Conservation (phyloP, 495 filamentous ascomycete species). For the Penicillium paradoxum region DNA sequence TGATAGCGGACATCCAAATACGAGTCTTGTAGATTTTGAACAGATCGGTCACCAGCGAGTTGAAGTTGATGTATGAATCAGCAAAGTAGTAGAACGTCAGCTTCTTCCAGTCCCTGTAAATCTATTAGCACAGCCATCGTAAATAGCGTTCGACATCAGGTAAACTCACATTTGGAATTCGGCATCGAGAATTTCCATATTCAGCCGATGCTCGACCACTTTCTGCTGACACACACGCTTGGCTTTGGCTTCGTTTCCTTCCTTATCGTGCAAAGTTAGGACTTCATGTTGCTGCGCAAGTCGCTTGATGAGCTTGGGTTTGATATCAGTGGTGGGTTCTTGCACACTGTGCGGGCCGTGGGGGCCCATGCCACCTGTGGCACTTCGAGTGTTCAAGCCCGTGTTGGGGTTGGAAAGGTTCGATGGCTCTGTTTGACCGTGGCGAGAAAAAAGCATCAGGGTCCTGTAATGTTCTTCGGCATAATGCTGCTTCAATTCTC, state of each 20-base stretch:
- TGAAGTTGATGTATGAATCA: slow-evolving; percentile 98
- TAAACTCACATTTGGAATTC: slow-evolving; percentile 91
- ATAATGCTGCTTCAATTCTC: slow-evolving; percentile 81
- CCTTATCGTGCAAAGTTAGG: slow-evolving; percentile 80
- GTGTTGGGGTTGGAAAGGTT: slow-evolving; percentile 42
- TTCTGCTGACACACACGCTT: slow-evolving; percentile 96
- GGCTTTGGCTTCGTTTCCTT: slow-evolving; percentile 95
- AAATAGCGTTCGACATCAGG: neutral
- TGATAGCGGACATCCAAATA: slow-evolving; percentile 99
- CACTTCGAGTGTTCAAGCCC: slow-evolving; percentile 51
- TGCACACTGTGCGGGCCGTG: slow-evolving; percentile 67
- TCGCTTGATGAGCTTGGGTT: slow-evolving; percentile 93
- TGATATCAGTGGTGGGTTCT: slow-evolving; percentile 72
- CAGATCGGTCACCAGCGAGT: slow-evolving; percentile 89
- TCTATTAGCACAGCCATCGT: neutral
- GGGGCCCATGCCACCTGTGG: slow-evolving; percentile 70
- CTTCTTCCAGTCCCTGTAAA: slow-evolving; percentile 91
- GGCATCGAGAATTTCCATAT: slow-evolving; percentile 99
- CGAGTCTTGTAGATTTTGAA: slow-evolving; percentile 99
- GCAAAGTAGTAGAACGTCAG: slow-evolving; percentile 98
- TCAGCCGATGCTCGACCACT: slow-evolving; percentile 85
- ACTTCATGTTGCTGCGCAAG: slow-evolving; percentile 90
- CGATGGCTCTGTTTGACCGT: slow-evolving; percentile 58
- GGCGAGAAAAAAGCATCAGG: slow-evolving; percentile 93
- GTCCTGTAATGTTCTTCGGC: slow-evolving; percentile 92